Evolutionary conservation across 768 basidiomycete species (phyloP).

Genomic region (Strobilomyces confusus): DNA sequence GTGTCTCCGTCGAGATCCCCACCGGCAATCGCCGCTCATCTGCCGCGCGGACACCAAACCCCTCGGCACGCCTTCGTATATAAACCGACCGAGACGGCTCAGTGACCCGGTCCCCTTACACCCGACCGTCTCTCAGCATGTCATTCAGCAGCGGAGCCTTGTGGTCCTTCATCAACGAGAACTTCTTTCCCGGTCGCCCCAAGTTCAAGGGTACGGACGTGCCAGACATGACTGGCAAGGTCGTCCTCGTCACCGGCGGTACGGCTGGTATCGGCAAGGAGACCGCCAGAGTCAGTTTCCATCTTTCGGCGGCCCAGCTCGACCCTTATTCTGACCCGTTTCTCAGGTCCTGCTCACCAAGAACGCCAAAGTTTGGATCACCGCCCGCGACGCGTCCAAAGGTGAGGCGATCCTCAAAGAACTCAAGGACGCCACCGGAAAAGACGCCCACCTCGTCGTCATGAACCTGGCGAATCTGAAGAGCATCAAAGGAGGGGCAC

Average conservation of each 20-base stretch:
- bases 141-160: neutral
- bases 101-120: no score
- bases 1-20: no score
- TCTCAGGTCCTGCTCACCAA: slow-evolving; percentile 27
- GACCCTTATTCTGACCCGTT: neutral
- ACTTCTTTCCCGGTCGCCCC: slow-evolving; percentile 19
- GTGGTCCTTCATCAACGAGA: slow-evolving; percentile 5
- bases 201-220: slow-evolving; percentile 27
- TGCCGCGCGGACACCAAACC: no score
- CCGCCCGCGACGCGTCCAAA: slow-evolving; percentile 20
- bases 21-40: no score
- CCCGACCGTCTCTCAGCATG: no score
- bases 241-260: slow-evolving; percentile 42
- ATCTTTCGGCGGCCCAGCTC: no score
- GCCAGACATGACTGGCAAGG: slow-evolving; percentile 36
- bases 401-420: slow-evolving; percentile 16
- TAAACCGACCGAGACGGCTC: no score
- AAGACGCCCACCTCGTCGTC: slow-evolving; percentile 30
- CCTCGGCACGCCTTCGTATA: no score
- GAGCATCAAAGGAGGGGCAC: slow-evolving; percentile 31
- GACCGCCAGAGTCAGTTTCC: slow-evolving; percentile 15
- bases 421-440: slow-evolving; percentile 23
- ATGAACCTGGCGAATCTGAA: slow-evolving; percentile 41
- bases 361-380: slow-evolving; percentile 29
- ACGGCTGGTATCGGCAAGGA: slow-evolving; percentile 35